Conservation (phyloP, 78 protist genomes). For the Bodo saltans region DNA sequence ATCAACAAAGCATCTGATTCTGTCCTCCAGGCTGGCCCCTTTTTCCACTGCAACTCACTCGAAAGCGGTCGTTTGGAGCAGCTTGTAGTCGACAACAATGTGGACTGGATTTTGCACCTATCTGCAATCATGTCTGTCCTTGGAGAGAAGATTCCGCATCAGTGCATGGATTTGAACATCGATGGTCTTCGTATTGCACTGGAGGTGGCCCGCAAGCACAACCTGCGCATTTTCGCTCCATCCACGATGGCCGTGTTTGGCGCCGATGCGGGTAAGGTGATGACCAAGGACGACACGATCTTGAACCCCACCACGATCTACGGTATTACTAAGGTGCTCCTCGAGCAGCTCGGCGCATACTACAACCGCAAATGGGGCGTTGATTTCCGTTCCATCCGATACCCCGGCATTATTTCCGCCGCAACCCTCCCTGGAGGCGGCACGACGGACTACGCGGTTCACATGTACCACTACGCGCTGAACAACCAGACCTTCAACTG, state of each 20-base stretch:
- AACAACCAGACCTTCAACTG: conserved; percentile 39
- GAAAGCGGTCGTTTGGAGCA: background rate
- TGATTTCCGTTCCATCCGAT: conserved; percentile 67
- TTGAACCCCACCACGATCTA: conserved; percentile 68
- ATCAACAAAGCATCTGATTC: background rate
- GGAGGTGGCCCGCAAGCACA: conserved; percentile 31
- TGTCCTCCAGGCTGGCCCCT: conserved; percentile 40
- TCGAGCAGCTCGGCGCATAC: conserved; percentile 54
- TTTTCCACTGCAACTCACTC: conserved; percentile 39
- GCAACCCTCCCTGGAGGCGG: conserved; percentile 70
- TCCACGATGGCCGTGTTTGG: conserved; percentile 58
- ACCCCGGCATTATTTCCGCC: conserved; percentile 68
- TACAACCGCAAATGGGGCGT: conserved; percentile 49
- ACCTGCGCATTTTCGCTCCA: conserved; percentile 43
- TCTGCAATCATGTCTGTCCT: conserved; percentile 45
- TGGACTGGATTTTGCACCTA: conserved; percentile 46
- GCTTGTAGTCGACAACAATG: conserved; percentile 32
- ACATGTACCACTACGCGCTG: conserved; percentile 61
- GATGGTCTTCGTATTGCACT: conserved; percentile 46
- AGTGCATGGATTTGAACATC: conserved; percentile 46
- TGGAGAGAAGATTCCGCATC: conserved; percentile 56
- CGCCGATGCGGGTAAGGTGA: conserved; percentile 25
- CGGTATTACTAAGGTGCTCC: conserved; percentile 66
- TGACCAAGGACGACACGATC: conserved; percentile 36
- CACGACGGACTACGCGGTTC: conserved; percentile 73